These are phyloP conservation scores for Ramichloridium luteum DNA, from an alignment of 2,329 filamentous ascomycete species.

Conservation along the genomic window DNA sequence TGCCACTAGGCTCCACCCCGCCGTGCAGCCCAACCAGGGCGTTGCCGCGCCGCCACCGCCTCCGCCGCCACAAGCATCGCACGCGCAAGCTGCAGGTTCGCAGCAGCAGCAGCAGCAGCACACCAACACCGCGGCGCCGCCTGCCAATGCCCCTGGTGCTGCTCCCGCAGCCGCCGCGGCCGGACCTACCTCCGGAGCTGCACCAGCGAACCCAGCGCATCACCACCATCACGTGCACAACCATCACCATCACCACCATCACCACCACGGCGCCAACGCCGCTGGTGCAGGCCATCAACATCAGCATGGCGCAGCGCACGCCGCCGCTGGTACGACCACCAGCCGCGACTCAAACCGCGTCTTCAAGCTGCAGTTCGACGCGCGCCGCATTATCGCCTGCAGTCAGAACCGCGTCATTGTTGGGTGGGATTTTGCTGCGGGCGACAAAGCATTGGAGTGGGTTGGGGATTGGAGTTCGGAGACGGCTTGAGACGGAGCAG, in stretches of 20 bases:
- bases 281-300: no score
- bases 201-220: conserved; percentile 10
- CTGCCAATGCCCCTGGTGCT: conserved; percentile 3
- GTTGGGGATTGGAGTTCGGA: conserved; percentile 24
- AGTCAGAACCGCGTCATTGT: conserved; percentile 86
- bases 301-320: conserved; percentile 12
- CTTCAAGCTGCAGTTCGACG: conserved; percentile 96
- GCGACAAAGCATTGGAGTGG: conserved; percentile 50
- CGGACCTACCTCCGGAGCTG: conserved; percentile 5
- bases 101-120: no score
- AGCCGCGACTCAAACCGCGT: conserved; percentile 47
- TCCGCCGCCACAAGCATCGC: neutral
- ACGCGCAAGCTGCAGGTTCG: neutral
- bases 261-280: no score
- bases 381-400: conserved; percentile 84
- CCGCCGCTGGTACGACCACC: conserved; percentile 17
- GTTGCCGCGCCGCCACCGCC: neutral
- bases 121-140: no score
- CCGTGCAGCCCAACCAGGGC: neutral
- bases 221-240: conserved; percentile 15
- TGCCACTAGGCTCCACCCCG: neutral
- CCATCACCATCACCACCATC: conserved; percentile 17
- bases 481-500: conserved; percentile 20
- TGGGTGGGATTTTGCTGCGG: conserved; percentile 94
- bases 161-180: conserved; percentile 15